Base-by-base conservation (phyloP, 164 flowering plant genomes). In the Magnolia officinalis region DNA sequence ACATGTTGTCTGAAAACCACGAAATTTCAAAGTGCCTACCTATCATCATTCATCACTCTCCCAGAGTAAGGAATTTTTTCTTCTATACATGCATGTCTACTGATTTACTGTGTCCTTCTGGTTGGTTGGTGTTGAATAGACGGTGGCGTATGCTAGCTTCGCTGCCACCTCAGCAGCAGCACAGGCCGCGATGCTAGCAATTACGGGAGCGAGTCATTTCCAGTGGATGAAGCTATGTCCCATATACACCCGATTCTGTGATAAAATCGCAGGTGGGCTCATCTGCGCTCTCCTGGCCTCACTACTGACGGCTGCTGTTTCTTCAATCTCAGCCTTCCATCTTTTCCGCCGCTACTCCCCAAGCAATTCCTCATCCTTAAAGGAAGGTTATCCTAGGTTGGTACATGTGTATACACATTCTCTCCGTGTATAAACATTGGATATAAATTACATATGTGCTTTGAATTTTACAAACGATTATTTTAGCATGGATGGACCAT, bases 191-290 rank as follows among this genome's bases (percentile, higher is more conserved):
- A 0, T 83, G 0, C 45, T 89, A 1, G 96, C 91, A 18, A 59
- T 89, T 5, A 88, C 86, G 0, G 98, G 98, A 0, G 78, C 63
- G 6, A 8, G 67, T 2, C 71, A 72, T 13, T 81, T 91, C 14
- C 84, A 89, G 20, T 95, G 98, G 98, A 80, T 83, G 87, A 91
- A 92, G 61, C 6, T 89, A 26, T 95, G 97, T 90, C 76, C 85
- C 83, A 88, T 63, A 31, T 95, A 72, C 81, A 84, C 88, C 7
- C 86, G 90, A 50, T 95, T 92, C 78, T 95, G 98, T 79, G 1
- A 74, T 72, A 94, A 90, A 77, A 76, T 91, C 2, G 95, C 90
- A 2, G 92, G 89, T 1, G 84, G 88, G 1, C 70, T 92, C 2
- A 3, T 78, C 4, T 87, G 86, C 59, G 87, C 88, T 52, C 73